A percentile compares a stretch with the other conserved stretches of the same genome.
phyloP scores from a whole-genome alignment of 164 flowering plant genomes.

The Macadamia tetraphylla region DNA sequence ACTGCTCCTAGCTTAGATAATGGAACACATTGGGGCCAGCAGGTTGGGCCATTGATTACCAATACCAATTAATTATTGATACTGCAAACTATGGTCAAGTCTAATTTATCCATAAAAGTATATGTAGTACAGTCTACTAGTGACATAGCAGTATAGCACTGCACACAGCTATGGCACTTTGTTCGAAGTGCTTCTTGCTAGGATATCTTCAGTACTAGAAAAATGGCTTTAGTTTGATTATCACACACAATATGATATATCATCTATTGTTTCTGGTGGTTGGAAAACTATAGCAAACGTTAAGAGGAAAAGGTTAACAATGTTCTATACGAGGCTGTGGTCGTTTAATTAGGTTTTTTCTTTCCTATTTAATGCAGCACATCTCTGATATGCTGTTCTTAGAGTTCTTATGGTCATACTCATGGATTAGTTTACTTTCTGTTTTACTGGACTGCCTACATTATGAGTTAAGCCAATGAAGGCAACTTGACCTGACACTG shows the following conservation, averaged over 20 bases:
- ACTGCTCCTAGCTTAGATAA: slow-evolving; percentile 75
- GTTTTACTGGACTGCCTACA: background rate
- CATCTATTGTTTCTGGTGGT: background rate
- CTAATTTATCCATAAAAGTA: background rate
- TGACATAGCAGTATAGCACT: slow-evolving; percentile 6
- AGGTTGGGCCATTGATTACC: slow-evolving; percentile 38
- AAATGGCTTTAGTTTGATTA: background rate
- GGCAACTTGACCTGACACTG: background rate
- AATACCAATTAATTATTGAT: background rate
- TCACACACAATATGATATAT: background rate
- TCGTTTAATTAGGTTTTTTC: background rate
- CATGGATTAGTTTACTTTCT: background rate
- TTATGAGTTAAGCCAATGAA: background rate
- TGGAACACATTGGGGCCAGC: slow-evolving; percentile 98
- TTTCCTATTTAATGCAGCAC: background rate
- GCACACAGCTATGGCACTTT: background rate
- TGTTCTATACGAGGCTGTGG: background rate
- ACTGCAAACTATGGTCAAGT: background rate
- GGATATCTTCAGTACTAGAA: background rate
- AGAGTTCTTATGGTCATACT: background rate
- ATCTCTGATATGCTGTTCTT: background rate
- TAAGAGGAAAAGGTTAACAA: background rate
- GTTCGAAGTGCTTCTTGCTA: background rate
- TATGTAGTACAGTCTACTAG: background rate
- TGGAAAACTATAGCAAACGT: background rate